Base-by-base conservation (phyloP, 2,329 filamentous ascomycete species). In the Aspergillus fumigatiaffinis region DNA sequence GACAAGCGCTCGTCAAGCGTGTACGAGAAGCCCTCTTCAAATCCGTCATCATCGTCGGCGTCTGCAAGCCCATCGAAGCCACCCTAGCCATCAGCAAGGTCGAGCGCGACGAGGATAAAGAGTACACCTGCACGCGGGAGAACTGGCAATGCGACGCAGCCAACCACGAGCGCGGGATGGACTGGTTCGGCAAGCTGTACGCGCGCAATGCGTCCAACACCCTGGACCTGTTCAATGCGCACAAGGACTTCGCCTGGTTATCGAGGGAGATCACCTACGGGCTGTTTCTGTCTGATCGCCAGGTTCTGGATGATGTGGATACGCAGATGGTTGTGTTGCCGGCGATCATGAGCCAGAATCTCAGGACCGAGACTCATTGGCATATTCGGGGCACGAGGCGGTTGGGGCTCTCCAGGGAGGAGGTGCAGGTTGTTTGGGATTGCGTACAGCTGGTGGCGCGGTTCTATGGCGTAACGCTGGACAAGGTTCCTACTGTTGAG, bases 191-290 rank as follows among this genome's bases (percentile, higher is more conserved):
- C 49, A 80, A 81, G 50, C 74, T 88, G 9, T 87, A 86, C 67
- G 73, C 79, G 52, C 76, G 79, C 44, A 82, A 86, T 61, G 74
- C 66, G 7, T 58, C 52, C 1, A 58, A 54, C 71, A 73, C 71
- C 3, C 52, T 73, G 58, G 64, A 71, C 46, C 25, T 72, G 38
- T 71, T 73, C 51, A 55, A 42, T 14, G 68, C 70, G 25, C 71
- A 74, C 51, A 59, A 58, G 21, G 72, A 77, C 32, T 91, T 96
- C 71, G 80, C 84, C 9, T 87, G 85, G 67, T 83, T 95, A 75
- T 89, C 92, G 73, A 80, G 90, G 52, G 89, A 88, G 20, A 84
- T 88, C 14, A 86, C 84, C 2, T 96, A 96, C 77, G 78, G 78
- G 12, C 64, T 83, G 68, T 80, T 83, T 52, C 67, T 79, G 50